Evolutionary conservation across 495 filamentous ascomycete species (phyloP), one percentile per base, ranked within the genome.

Genomic region (Cetradonia linearis): DNA sequence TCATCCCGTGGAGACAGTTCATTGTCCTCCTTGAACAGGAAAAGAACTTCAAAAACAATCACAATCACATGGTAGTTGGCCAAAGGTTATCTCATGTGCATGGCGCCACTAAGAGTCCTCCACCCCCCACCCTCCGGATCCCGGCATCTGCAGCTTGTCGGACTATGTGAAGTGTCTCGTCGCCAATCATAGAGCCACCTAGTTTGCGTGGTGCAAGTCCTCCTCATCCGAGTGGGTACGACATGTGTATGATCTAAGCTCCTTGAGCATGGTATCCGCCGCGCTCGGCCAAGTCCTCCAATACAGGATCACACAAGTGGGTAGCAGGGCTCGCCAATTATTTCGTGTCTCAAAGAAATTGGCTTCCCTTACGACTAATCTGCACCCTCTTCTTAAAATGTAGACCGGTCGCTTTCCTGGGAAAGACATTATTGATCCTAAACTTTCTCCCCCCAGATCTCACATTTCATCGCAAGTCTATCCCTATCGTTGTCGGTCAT

Each of bases 91-190:
- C 7, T 52, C 16, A 52, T 5, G 48, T 52, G 28, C 48, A 52
- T 52, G 28, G 28, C 48, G 48, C 48, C 30, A 20, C n/a, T 52
- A 23, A 52, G 6, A 18, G 48, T 52, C 48, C 48, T 52, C 48
- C 48, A 1, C 2, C 28, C 25, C 18, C 5, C 14, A 30, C 1
- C 5, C 1, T 18, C 48, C 23, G 27, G 27, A 31, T 7, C 3
- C 30, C 0, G 6, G 25, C 27, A 1, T 27, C 28, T 33, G 48
- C 25, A 30, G 30, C 48, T 33, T 52, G 30, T 5, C 48, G n/a
- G 25, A 52, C 9, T 52, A 10, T 33, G 48, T 31, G 28, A 20
- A 7, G 28, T 52, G 48, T 31, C 10, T 9, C n/a, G 30, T 31
- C 28, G 1, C 48, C 48, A 52, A 52, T 52, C 27, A 33, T 10